phyloP scores from a whole-genome alignment of 2,329 filamentous ascomycete genomes.

The Fusarium fujikuroi region DNA sequence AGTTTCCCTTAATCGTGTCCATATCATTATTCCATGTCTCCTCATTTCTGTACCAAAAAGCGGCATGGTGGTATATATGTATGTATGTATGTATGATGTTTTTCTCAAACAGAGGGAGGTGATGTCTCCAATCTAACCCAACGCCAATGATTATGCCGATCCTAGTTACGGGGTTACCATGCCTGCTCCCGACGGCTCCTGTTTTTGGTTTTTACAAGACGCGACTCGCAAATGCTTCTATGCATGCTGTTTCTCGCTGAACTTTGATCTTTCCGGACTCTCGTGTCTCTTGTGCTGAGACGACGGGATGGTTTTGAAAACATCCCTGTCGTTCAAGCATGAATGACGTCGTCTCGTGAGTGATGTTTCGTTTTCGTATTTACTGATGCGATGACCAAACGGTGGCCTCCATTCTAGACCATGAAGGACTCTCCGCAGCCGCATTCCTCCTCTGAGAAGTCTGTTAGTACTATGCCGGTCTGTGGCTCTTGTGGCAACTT shows the following conservation, averaged over 20 bases:
- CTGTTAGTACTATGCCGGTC: conserved; percentile 44
- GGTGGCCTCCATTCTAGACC: conserved; percentile 60
- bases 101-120: conserved; percentile 24
- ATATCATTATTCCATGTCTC: conserved; percentile 5
- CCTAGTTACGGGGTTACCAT: conserved; percentile 2
- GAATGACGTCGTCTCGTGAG: conserved; percentile 28
- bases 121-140: conserved; percentile 40
- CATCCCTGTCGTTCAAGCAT: conserved; percentile 8
- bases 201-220: conserved; percentile 36
- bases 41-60: conserved; percentile 1
- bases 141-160: conserved; percentile 43
- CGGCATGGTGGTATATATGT: conserved; percentile 18
- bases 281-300: not conserved
- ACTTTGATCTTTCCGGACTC: not conserved
- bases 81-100: conserved; percentile 4
- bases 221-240: conserved; percentile 27
- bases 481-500: conserved; percentile 57
- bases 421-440: conserved; percentile 98
- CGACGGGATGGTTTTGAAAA: not conserved
- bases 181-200: conserved; percentile 14
- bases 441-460: conserved; percentile 85
- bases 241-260: conserved; percentile 18
- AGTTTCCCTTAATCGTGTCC: not conserved
- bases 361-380: conserved; percentile 3
- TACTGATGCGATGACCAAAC: not conserved